Evolutionary conservation across 1,284 basidiomycete genomes (phyloP), one percentile per base, ranked within the genome.

Genomic region (Anthracocystis walkeri): DNA sequence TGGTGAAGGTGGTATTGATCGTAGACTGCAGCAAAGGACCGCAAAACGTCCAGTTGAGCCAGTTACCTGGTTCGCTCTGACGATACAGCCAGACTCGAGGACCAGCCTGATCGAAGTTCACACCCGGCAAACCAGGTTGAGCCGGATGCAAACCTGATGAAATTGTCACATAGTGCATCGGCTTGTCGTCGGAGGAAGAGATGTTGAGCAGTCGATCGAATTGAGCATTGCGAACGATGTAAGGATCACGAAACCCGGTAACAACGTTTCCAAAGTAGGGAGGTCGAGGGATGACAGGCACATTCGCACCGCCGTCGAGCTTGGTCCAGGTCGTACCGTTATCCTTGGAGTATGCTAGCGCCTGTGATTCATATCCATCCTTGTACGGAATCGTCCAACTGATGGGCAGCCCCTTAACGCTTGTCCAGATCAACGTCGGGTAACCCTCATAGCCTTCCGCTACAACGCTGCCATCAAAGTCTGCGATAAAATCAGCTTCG

Each of bases 301-400:
- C 35, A 18, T 71, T 65, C 14, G 57, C 62, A 7, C 68, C 68
- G 21, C 53, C 62, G 29, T 68, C 42, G 27, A 69, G 55, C 44
- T 75, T 75, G 8, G 42, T 75, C 71, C 71, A 75, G 2, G 57
- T 75, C 21, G 40, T 65, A 14, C 71, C 71, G 5, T 63, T 35
- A 29, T 75, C 46, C 20, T 69, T 52, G 1, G 71, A 69, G 51
- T 69, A 75, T 2, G 71, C 71, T 12, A 75, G 50, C 10, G 58
- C 71, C 38, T 75, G 71, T 3, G 38, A 50, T 44, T 75, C 71
- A 35, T 65, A 65, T 2, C 71, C 71, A 27, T 59, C 65, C 4
- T 55, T 62, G 66, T 75, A 75, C 12, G 71, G 71, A 11, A 69
- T 62, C 4, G 60, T 64, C 71, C 71, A 75, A 27, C 33, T 38